Conservation (phyloP, 805 yeast species). For the Candida ovalis region DNA sequence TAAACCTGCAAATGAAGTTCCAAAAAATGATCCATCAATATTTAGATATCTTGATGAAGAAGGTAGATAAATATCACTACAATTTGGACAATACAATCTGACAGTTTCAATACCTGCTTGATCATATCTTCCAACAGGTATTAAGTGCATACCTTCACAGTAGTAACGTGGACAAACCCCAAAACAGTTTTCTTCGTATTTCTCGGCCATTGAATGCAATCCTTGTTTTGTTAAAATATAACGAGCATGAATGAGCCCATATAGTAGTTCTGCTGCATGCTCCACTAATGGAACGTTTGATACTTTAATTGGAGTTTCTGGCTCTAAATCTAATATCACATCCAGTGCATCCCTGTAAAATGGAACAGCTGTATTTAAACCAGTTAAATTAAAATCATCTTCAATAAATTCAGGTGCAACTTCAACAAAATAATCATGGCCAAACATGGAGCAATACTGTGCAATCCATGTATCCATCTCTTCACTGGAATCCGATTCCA, state of each 20-base stretch:
- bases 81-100: slow-evolving; percentile 88
- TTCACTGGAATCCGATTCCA: slow-evolving; percentile 34
- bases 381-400: slow-evolving; percentile 94
- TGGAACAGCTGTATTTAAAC: slow-evolving; percentile 80
- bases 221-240: slow-evolving; percentile 88
- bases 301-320: slow-evolving; percentile 50
- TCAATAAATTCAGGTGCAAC: slow-evolving; percentile 91
- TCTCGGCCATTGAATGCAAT: slow-evolving; percentile 85
- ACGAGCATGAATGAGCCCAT: slow-evolving; percentile 93
- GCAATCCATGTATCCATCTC: slow-evolving; percentile 78
- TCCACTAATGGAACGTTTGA: slow-evolving; percentile 75
- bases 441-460: slow-evolving; percentile 71
- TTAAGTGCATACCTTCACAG: slow-evolving; percentile 84
- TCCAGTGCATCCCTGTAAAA: slow-evolving; percentile 90
- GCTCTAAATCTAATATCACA: slow-evolving; percentile 82
- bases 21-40: slow-evolving; percentile 96
- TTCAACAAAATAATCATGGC: slow-evolving; percentile 89
- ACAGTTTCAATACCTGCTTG: slow-evolving; percentile 90
- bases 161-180: slow-evolving; percentile 88
- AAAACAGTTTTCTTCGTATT: slow-evolving; percentile 83
- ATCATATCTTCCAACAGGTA: slow-evolving; percentile 91
- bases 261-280: slow-evolving; percentile 86
- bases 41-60: slow-evolving; percentile 80
- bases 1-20: slow-evolving; percentile 92
- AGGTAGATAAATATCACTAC: slow-evolving; percentile 88